Evolutionary conservation across 768 basidiomycete species (phyloP).

Genomic region (Tubosaeta sp.): DNA sequence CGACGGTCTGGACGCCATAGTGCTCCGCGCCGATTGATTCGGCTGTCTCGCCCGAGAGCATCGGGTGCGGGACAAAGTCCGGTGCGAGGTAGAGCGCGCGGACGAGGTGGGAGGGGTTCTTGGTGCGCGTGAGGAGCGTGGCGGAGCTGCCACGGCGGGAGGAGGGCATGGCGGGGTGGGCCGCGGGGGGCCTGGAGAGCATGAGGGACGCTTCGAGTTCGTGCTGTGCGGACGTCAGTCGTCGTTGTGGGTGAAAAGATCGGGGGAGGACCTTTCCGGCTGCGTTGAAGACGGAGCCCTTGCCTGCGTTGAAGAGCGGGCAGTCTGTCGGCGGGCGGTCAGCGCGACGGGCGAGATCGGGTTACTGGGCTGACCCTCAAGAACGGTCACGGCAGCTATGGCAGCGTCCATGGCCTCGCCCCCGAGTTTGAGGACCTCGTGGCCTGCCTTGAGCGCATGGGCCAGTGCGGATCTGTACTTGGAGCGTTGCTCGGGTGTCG

Average conservation of each 20-base stretch:
- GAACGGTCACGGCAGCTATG: constrained; percentile 7
- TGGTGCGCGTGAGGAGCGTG: constrained; percentile 60
- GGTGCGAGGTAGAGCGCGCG: constrained; percentile 71
- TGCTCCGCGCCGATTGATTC: constrained; percentile 52
- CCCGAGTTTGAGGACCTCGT: constrained; percentile 56
- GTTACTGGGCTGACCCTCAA: constrained; percentile 47
- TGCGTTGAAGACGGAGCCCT: constrained; percentile 79
- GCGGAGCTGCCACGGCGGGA: constrained; percentile 60
- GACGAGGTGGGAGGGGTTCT: constrained; percentile 71
- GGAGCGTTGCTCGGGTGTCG: constrained; percentile 58
- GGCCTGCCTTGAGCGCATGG: constrained; percentile 56
- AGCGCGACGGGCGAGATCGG: not conserved
- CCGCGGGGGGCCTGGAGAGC: constrained; percentile 71
- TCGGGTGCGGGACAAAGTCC: constrained; percentile 55
- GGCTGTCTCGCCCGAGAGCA: constrained; percentile 63
- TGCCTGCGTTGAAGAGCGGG: constrained; percentile 74
- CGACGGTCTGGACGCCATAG: constrained; percentile 56
- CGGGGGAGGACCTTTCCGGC: constrained; percentile 58
- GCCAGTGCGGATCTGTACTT: constrained; percentile 54
- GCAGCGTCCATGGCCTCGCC: constrained; percentile 84
- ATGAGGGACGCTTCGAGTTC: constrained; percentile 81
- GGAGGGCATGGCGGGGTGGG: constrained; percentile 54
- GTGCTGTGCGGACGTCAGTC: constrained; percentile 42
- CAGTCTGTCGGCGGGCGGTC: constrained; percentile 43
- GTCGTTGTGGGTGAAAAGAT: not conserved